Conservation (phyloP, 805 yeast genomes). For the Kodamaea leandrae region DNA sequence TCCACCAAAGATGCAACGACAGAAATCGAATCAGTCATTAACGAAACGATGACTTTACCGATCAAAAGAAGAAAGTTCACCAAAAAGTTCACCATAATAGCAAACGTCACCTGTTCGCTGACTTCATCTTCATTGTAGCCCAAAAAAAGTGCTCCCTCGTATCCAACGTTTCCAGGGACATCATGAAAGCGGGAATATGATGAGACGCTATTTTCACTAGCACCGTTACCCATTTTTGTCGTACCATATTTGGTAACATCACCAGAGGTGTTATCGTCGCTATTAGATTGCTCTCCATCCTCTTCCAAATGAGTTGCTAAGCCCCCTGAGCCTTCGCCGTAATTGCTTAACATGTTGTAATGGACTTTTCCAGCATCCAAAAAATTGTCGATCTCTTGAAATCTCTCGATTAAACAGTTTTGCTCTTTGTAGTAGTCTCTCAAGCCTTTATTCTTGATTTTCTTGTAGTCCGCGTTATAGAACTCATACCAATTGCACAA, state of each 20-base stretch:
- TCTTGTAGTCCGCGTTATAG: constrained; percentile 16
- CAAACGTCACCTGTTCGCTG: constrained; percentile 47
- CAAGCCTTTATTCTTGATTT: constrained; percentile 24
- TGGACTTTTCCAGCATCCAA: constrained; percentile 68
- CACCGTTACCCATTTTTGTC: constrained; percentile 3
- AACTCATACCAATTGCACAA: constrained; percentile 33
- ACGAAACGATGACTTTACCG: constrained; percentile 59
- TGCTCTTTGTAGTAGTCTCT: constrained; percentile 53
- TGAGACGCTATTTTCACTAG: constrained; percentile 8
- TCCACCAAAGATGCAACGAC: constrained; percentile 75
- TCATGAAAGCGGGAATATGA: constrained; percentile 34
- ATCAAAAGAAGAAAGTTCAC: constrained; percentile 56
- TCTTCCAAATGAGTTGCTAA: constrained; percentile 20
- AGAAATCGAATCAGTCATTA: constrained; percentile 70
- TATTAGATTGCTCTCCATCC: constrained; percentile 13
- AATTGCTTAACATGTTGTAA: constrained; percentile 58
- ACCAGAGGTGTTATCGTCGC: not conserved
- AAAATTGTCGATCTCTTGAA: constrained; percentile 58
- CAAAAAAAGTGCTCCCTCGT: constrained; percentile 54
- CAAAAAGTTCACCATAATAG: constrained; percentile 62
- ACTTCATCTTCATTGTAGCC: constrained; percentile 47
- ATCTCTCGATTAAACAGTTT: constrained; percentile 57
- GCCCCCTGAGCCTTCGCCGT: constrained; percentile 37
- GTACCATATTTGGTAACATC: not conserved
- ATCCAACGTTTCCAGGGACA: constrained; percentile 60